These are phyloP conservation scores for Trichoderma erinaceum DNA, from an alignment of 495 filamentous ascomycete genomes.

Conservation along the genomic window DNA sequence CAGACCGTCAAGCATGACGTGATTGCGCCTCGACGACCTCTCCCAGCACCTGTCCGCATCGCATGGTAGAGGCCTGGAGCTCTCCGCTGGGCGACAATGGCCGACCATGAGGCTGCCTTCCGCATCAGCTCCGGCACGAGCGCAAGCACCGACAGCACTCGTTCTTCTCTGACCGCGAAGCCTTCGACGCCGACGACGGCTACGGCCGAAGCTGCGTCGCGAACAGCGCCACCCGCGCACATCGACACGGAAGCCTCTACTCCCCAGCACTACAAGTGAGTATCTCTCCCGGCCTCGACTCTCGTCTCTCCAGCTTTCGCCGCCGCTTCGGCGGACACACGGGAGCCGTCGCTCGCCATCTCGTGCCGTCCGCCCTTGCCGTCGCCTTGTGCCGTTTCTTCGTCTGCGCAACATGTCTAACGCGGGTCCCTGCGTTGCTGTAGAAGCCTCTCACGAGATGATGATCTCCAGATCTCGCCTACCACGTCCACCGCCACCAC, in stretches of 20 bases:
- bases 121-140: slow-evolving; percentile 59
- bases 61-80: slow-evolving; percentile 12
- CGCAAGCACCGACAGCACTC: slow-evolving; percentile 54
- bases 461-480: slow-evolving; percentile 49
- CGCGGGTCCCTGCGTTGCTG: slow-evolving; percentile 11
- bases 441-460: slow-evolving; percentile 22
- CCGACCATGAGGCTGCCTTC: slow-evolving; percentile 47
- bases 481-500: slow-evolving; percentile 36
- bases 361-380: slow-evolving; percentile 24
- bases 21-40: slow-evolving; percentile 13
- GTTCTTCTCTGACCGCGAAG: slow-evolving; percentile 54
- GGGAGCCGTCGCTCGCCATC: slow-evolving; percentile 24
- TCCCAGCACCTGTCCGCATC: slow-evolving; percentile 4
- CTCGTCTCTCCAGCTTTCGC: not conserved
- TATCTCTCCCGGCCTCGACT: not conserved
- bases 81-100: slow-evolving; percentile 46
- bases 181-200: slow-evolving; percentile 42
- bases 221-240: slow-evolving; percentile 17
- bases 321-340: not conserved
- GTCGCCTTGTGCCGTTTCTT: slow-evolving; percentile 25
- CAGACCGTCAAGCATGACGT: not conserved
- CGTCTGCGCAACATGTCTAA: slow-evolving; percentile 17
- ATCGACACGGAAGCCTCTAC: slow-evolving; percentile 2
- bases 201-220: slow-evolving; percentile 25
- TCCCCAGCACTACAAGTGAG: not conserved